These are phyloP conservation scores for Phytopythium oedochilum DNA, from an alignment of 352 stramenopile genomes.

Conservation along the genomic window DNA sequence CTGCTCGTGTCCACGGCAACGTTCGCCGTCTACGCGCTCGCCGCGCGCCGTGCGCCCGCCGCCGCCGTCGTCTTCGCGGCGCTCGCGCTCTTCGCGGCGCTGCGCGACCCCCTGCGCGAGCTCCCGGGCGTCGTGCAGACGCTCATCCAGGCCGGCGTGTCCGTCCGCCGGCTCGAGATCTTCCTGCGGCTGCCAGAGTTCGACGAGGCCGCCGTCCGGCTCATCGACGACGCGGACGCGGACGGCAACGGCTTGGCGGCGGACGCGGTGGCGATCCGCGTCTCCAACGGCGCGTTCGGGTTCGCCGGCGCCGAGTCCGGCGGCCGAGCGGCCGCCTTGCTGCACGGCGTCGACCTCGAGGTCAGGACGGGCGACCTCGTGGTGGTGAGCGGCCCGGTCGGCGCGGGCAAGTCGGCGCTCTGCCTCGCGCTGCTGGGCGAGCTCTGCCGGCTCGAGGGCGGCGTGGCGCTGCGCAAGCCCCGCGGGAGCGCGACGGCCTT, in stretches of 20 bases:
- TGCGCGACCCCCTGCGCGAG: constrained; percentile 31
- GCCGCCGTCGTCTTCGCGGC: constrained; percentile 17
- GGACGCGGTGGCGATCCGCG: constrained; percentile 21
- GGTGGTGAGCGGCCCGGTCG: constrained; percentile 44
- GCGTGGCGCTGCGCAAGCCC: constrained; percentile 25
- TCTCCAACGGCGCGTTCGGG: constrained; percentile 29
- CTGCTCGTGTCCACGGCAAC: constrained; percentile 19
- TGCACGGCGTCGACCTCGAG: constrained; percentile 30
- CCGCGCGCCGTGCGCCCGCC: constrained; percentile 82
- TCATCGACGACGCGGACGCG: too few species aligned
- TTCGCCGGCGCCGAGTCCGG: constrained; percentile 10
- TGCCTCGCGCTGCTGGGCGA: constrained; percentile 60
- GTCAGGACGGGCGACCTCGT: constrained; percentile 45
- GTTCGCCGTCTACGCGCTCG: constrained; percentile 6
- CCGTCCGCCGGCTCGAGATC: constrained; percentile 24
- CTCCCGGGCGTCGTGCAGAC: constrained; percentile 30
- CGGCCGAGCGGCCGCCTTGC: constrained; percentile 4
- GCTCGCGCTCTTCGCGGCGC: constrained; percentile 16
- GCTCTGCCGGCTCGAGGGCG: constrained; percentile 61
- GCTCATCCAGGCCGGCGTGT: constrained; percentile 36
- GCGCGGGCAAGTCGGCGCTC: constrained; percentile 54
- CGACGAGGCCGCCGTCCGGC: constrained; percentile 15
- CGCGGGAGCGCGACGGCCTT: constrained; percentile 33
- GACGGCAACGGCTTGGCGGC: constrained; percentile 15
- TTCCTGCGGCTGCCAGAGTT: constrained; percentile 25